These are phyloP conservation scores for Globisporangium nunn DNA, from an alignment of 352 stramenopile genomes.

Conservation along the genomic window DNA sequence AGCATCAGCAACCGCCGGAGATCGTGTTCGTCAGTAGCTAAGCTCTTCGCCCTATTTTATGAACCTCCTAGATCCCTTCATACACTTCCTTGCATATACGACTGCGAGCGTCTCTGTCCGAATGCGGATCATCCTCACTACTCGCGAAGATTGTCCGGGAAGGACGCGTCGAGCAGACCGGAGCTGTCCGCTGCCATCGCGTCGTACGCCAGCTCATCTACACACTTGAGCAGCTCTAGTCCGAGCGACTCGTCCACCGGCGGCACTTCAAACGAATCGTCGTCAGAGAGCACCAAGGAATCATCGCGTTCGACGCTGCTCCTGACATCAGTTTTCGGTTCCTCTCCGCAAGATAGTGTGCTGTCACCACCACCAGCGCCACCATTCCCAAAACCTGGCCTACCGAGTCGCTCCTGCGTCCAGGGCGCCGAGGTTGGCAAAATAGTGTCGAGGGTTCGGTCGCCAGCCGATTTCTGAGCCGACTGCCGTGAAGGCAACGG, in stretches of 20 bases:
- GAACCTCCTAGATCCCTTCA: not conserved
- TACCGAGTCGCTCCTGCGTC: no score
- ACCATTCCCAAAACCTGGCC: no score
- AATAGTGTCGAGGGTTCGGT: no score
- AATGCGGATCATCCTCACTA: not conserved
- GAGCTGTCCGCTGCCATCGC: not conserved
- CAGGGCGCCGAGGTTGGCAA: no score
- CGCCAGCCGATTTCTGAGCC: no score
- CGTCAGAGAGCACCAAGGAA: not conserved
- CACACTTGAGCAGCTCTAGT: conserved; percentile 1
- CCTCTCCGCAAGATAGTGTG: no score
- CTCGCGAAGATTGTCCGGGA: conserved; percentile 5
- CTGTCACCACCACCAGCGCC: no score
- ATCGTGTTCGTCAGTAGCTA: conserved; percentile 27
- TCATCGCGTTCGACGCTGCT: not conserved
- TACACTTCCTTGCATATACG: not conserved
- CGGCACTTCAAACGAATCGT: not conserved
- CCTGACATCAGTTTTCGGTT: not conserved
- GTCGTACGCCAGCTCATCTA: not conserved
- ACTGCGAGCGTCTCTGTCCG: no score
- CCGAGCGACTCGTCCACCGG: not conserved
- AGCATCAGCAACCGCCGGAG: conserved; percentile 18
- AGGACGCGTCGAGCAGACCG: not conserved
- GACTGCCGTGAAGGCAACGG: no score
- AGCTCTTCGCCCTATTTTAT: not conserved